Conservation (phyloP, 139 green algal species). For the Nannochloris sp. region DNA sequence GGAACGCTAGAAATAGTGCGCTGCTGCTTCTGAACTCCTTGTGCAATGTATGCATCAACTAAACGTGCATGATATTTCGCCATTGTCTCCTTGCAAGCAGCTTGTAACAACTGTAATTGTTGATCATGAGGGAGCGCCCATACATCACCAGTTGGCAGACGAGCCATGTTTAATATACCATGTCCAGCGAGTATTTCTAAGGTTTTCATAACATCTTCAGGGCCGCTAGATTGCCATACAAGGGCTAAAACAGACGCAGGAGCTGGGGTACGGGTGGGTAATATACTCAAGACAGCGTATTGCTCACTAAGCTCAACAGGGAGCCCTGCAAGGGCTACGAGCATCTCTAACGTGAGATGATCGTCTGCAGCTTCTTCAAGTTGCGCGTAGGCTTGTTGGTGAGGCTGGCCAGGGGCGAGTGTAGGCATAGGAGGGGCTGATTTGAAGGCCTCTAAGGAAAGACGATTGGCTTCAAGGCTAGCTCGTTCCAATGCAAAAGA, state of each 20-base stretch:
- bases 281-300: conserved; percentile 20
- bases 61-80: conserved; percentile 19
- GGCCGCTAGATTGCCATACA: conserved; percentile 42
- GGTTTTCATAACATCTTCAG: conserved; percentile 1
- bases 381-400: background rate
- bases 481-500: conserved; percentile 35
- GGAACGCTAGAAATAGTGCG: no score
- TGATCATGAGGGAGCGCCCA: conserved; percentile 37
- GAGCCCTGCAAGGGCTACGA: conserved; percentile 21
- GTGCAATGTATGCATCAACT: conserved; percentile 7
- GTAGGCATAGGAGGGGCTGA: background rate
- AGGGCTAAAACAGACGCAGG: conserved; percentile 39
- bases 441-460: conserved; percentile 36
- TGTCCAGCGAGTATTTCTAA: conserved; percentile 11
- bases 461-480: conserved; percentile 31
- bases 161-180: conserved; percentile 32
- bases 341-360: background rate
- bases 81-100: conserved; percentile 24
- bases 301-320: conserved; percentile 3
- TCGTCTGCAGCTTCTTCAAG: background rate
- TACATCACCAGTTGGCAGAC: conserved; percentile 23
- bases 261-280: conserved; percentile 53
- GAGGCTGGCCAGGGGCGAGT: background rate
- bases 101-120: conserved; percentile 26
- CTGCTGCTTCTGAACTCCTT: no score